Conservation (phyloP, 371 early-diverging fungal species). For the Actinomortierella wolfii region DNA sequence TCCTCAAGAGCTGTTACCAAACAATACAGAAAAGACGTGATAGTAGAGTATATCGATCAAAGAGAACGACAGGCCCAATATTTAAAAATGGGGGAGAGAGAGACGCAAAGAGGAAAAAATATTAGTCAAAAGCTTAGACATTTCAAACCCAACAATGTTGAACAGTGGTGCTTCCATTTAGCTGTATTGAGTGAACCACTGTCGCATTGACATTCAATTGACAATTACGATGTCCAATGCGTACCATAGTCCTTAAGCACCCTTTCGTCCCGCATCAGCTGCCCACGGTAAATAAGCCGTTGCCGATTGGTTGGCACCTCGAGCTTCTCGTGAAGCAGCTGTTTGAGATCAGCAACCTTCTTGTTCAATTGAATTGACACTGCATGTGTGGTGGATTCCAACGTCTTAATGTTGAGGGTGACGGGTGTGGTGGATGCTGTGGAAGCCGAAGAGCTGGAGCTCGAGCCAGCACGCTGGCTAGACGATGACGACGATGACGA, state of each 20-base stretch:
- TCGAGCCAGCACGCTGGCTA: too few relatives aligned
- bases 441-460: neutral
- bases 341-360: slow-evolving; percentile 60
- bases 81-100: neutral
- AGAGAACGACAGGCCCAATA: neutral
- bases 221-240: neutral
- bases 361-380: slow-evolving; percentile 56
- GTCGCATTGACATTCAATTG: neutral
- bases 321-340: slow-evolving; percentile 54
- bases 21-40: neutral
- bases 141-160: too few relatives aligned
- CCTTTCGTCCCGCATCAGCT: slow-evolving; percentile 62
- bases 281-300: slow-evolving; percentile 65
- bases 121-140: neutral
- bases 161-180: too few relatives aligned
- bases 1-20: slow-evolving; percentile 58
- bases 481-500: too few relatives aligned
- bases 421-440: slow-evolving; percentile 37
- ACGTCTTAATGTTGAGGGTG: slow-evolving; percentile 57
- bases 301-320: slow-evolving; percentile 60
- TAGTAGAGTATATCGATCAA: neutral
- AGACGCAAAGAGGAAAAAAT: neutral
- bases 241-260: slow-evolving; percentile 60
- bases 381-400: slow-evolving; percentile 59
- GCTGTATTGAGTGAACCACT: too few relatives aligned